These are phyloP conservation scores for Penicillium crustosum DNA, from an alignment of 2,329 filamentous ascomycete species.

Conservation along the genomic window DNA sequence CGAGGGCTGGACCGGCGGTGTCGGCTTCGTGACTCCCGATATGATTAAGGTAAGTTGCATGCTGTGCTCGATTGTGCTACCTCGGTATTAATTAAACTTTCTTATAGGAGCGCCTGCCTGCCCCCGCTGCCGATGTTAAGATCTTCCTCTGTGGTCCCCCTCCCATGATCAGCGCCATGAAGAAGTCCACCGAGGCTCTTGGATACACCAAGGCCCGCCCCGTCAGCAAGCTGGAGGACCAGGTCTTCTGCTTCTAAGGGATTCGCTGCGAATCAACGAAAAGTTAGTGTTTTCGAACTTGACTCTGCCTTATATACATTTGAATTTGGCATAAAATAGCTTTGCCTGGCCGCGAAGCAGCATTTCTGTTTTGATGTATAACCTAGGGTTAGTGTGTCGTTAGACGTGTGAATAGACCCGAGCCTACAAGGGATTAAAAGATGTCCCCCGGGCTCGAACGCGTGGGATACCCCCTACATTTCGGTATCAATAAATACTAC, in stretches of 20 bases:
- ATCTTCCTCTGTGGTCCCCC: slow-evolving; percentile 92
- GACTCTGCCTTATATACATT: not conserved
- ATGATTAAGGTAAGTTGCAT: slow-evolving; percentile 75
- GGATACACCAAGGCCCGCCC: slow-evolving; percentile 90
- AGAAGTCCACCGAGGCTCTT: slow-evolving; percentile 87
- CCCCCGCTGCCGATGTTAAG: slow-evolving; percentile 84
- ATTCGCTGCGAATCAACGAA: not conserved
- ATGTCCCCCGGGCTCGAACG: not conserved
- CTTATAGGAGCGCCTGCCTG: slow-evolving; percentile 60
- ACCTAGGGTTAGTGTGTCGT: not conserved
- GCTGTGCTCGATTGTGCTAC: not conserved
- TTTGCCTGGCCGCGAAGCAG: not conserved
- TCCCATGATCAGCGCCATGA: slow-evolving; percentile 94
- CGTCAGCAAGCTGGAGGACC: slow-evolving; percentile 96
- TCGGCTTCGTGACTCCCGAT: slow-evolving; percentile 91
- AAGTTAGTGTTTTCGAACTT: not conserved
- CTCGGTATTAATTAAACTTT: slow-evolving; percentile 4
- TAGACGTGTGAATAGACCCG: slow-evolving; percentile 5
- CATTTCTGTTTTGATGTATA: slow-evolving; percentile 1
- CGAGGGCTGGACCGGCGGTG: slow-evolving; percentile 84
- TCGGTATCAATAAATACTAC: not conserved
- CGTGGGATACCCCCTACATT: not conserved
- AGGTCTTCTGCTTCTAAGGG: slow-evolving; percentile 89
- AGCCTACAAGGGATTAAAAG: not conserved
- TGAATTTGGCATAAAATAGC: not conserved